phyloP scores from a whole-genome alignment of 1,139 yeast species.

The Debaryomycetaceae sp. region DNA sequence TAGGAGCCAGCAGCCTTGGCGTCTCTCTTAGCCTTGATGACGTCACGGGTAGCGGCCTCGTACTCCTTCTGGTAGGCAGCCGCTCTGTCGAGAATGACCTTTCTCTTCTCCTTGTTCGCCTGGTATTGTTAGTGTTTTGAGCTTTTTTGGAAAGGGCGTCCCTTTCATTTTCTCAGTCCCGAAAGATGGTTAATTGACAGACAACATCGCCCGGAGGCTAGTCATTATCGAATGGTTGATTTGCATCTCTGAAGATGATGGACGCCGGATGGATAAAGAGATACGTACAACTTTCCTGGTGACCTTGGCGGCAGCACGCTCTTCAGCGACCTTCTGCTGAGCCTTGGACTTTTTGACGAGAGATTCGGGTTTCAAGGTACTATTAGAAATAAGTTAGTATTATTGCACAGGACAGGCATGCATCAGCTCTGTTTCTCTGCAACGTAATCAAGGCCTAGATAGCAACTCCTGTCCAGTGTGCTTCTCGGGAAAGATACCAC shows the following conservation, averaged over 20 bases:
- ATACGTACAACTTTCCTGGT: slow-evolving; percentile 85
- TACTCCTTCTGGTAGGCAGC: slow-evolving; percentile 98
- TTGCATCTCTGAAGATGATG: slow-evolving; percentile 48
- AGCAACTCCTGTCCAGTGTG: slow-evolving; percentile 1
- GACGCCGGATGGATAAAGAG: slow-evolving; percentile 1
- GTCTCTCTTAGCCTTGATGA: slow-evolving; percentile 87
- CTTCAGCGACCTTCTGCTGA: slow-evolving; percentile 76
- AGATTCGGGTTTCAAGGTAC: slow-evolving; percentile 76
- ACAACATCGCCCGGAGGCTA: slow-evolving; percentile 89
- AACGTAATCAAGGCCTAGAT: background rate
- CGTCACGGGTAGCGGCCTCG: slow-evolving; percentile 88
- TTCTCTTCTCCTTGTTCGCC: slow-evolving; percentile 88
- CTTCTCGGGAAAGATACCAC: slow-evolving; percentile 2
- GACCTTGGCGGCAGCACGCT: slow-evolving; percentile 79
- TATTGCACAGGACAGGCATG: slow-evolving; percentile 14
- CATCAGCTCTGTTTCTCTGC: slow-evolving; percentile 1
- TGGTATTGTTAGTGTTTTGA: slow-evolving; percentile 29
- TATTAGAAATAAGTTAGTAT: slow-evolving; percentile 16
- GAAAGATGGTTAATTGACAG: slow-evolving; percentile 98
- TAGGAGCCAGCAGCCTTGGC: slow-evolving; percentile 94
- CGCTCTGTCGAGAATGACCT: slow-evolving; percentile 92
- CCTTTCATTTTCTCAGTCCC: slow-evolving; percentile 63
- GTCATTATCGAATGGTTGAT: slow-evolving; percentile 54
- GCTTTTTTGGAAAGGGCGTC: no score
- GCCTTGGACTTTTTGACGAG: slow-evolving; percentile 91